These are phyloP conservation scores for Cicer yamashitae DNA, from an alignment of 306 rosid species.

Conservation along the genomic window DNA sequence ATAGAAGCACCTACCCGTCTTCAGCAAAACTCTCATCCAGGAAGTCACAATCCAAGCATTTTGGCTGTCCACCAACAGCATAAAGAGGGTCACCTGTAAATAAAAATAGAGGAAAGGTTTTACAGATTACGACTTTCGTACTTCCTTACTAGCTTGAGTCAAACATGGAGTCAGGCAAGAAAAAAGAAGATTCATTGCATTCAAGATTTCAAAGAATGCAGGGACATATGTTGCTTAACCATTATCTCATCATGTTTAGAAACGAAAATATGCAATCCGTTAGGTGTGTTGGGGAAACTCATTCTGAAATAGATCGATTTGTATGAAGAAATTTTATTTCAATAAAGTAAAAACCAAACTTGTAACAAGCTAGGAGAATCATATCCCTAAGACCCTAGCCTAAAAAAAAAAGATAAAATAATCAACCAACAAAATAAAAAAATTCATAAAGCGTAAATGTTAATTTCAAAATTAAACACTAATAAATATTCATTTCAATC, in stretches of 20 bases:
- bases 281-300: too few relatives aligned
- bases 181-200: neutral
- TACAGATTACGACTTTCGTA: neutral
- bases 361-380: constrained; percentile 26
- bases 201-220: neutral
- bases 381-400: constrained; percentile 15
- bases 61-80: constrained; percentile 80
- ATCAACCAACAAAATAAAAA: neutral
- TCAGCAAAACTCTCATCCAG: constrained; percentile 64
- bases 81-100: constrained; percentile 89
- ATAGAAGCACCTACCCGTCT: constrained; percentile 70
- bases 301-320: neutral
- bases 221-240: neutral
- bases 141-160: constrained; percentile 1
- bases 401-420: constrained; percentile 17
- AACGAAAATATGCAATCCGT: neutral
- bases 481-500: constrained; percentile 13
- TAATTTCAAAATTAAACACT: constrained; percentile 17
- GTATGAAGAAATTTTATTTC: neutral
- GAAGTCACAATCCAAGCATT: constrained; percentile 55
- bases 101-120: neutral
- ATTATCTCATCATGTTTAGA: neutral
- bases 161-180: constrained; percentile 12
- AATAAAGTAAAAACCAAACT: constrained; percentile 1
- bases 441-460: neutral